These are phyloP conservation scores for Podaxis rugospora DNA, from an alignment of 768 basidiomycete genomes.

Conservation along the genomic window DNA sequence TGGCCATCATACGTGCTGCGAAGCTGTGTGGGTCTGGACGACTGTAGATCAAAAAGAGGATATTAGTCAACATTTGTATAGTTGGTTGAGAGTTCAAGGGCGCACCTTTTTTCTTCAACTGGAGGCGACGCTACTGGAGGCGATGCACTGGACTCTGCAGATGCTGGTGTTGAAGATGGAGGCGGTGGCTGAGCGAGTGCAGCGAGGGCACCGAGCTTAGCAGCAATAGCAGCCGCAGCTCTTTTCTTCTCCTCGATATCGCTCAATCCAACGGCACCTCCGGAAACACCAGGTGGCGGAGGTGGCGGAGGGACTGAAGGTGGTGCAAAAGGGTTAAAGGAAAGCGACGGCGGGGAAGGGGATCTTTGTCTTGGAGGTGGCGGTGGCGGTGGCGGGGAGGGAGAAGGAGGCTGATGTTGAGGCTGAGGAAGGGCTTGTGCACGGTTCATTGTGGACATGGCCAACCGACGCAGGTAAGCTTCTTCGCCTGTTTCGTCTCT, in stretches of 20 bases:
- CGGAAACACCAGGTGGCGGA: slow-evolving; percentile 21
- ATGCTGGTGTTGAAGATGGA: slow-evolving; percentile 24
- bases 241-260: slow-evolving; percentile 66
- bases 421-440: slow-evolving; percentile 24
- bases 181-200: slow-evolving; percentile 22
- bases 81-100: background rate
- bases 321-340: slow-evolving; percentile 70
- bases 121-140: slow-evolving; percentile 7
- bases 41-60: background rate
- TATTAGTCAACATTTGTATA: background rate
- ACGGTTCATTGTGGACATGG: slow-evolving; percentile 43
- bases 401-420: slow-evolving; percentile 11
- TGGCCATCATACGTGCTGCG: slow-evolving; percentile 87
- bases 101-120: slow-evolving; percentile 19
- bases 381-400: slow-evolving; percentile 17
- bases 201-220: slow-evolving; percentile 58
- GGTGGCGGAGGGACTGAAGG: slow-evolving; percentile 54
- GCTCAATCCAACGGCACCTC: slow-evolving; percentile 2
- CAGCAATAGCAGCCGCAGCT: slow-evolving; percentile 80
- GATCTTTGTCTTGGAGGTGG: slow-evolving; percentile 24
- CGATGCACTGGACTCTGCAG: slow-evolving; percentile 22
- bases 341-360: slow-evolving; percentile 49
- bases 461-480: slow-evolving; percentile 58
- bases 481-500: slow-evolving; percentile 57
- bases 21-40: slow-evolving; percentile 68